Conservation (phyloP, 345 rosid genomes). For the Eucalyptus marginata region DNA sequence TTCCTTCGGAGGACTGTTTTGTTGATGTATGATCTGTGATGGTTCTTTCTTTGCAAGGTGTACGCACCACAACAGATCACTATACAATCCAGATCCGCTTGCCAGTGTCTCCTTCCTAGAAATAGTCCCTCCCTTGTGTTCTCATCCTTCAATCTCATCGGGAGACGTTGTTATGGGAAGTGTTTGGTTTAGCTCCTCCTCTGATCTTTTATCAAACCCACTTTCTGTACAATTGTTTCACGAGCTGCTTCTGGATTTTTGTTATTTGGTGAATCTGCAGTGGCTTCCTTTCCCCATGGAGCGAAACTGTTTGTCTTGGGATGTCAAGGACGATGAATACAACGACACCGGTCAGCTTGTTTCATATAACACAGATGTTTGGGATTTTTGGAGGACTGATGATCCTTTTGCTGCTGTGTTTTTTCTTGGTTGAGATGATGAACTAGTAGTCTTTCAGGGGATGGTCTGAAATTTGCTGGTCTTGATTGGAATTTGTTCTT, state of each 20-base stretch:
- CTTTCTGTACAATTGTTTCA: too few species aligned
- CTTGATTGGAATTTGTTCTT: too few species aligned
- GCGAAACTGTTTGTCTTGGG: not conserved
- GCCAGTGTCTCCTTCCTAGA: not conserved
- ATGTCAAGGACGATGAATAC: not conserved
- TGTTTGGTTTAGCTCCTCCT: too few species aligned
- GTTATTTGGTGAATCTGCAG: not conserved
- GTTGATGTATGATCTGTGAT: not conserved
- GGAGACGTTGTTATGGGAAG: rapidly evolving
- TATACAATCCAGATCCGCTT: not conserved
- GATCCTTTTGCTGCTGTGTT: not conserved
- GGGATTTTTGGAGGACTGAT: not conserved
- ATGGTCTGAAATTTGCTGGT: too few species aligned
- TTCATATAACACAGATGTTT: not conserved
- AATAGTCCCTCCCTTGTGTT: not conserved
- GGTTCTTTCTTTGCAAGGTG: not conserved
- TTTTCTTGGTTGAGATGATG: too few species aligned
- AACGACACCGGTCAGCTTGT: too few species aligned
- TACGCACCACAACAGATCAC: not conserved
- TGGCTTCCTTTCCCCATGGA: not conserved
- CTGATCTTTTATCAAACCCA: too few species aligned
- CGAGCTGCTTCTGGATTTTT: not conserved
- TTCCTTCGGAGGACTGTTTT: not conserved
- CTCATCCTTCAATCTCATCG: not conserved
- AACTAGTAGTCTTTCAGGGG: too few species aligned